Percentiles rank a stretch among this genome's conserved stretches.
Evolutionary conservation across 2,329 filamentous ascomycete genomes (phyloP).

Genomic region (Apiospora sp.): DNA sequence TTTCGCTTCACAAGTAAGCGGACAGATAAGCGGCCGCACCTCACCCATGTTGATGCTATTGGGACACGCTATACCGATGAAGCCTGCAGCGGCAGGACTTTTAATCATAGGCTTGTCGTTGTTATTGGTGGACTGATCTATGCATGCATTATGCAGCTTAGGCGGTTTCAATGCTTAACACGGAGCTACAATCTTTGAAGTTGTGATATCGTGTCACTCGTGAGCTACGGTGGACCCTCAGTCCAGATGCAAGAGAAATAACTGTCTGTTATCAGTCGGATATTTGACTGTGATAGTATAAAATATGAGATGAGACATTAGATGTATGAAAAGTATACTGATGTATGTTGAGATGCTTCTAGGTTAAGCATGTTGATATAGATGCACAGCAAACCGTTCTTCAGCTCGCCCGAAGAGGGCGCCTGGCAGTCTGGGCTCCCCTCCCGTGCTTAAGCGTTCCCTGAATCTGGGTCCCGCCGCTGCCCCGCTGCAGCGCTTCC

Average conservation of each 20-base stretch:
- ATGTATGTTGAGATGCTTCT: too few species aligned
- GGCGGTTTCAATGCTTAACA: not conserved
- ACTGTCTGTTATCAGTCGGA: too few species aligned
- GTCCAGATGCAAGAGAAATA: too few species aligned
- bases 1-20: not conserved
- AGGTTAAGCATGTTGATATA: not conserved
- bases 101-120: not conserved
- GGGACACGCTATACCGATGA: not conserved
- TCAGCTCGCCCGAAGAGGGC: too few species aligned
- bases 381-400: too few species aligned
- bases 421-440: not conserved
- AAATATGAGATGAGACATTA: too few species aligned
- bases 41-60: not conserved
- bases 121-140: not conserved
- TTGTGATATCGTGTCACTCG: not conserved
- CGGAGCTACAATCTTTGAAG: not conserved
- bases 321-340: too few species aligned
- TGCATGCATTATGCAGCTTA: not conserved
- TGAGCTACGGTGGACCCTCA: not conserved
- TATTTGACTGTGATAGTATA: too few species aligned
- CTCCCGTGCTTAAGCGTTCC: not conserved
- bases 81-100: not conserved
- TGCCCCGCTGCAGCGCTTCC: conserved; percentile 8
- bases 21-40: not conserved
- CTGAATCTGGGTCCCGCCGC: not conserved